Evolutionary conservation across 805 yeast species (phyloP).

Genomic region (Yarrowia hollandica): DNA sequence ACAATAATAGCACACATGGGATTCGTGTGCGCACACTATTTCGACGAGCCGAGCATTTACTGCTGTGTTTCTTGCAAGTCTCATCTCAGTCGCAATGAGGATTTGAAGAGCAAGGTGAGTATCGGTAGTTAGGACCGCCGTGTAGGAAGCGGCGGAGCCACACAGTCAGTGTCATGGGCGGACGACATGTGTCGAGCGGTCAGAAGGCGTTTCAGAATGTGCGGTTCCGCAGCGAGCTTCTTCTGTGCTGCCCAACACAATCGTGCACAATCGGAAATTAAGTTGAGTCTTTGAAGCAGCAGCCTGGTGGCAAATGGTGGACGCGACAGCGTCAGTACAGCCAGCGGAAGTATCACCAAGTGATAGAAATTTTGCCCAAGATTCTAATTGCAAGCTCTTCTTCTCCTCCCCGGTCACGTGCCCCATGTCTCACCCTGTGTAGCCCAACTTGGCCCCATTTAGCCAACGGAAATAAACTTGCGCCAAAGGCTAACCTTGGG

Average conservation of each 20-base stretch:
- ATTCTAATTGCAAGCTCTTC: neutral
- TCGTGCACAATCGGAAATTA: slow-evolving; percentile 28
- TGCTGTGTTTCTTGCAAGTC: slow-evolving; percentile 47
- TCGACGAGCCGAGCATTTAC: slow-evolving; percentile 42
- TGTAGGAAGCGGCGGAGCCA: no score
- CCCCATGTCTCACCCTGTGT: slow-evolving; percentile 4
- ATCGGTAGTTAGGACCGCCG: no score
- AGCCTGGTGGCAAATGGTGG: neutral
- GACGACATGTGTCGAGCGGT: no score
- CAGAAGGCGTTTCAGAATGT: no score
- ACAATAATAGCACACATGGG: slow-evolving; percentile 44
- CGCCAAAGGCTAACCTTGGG: slow-evolving; percentile 1
- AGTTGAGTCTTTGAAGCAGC: neutral
- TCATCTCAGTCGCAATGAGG: slow-evolving; percentile 44
- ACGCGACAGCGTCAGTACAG: no score
- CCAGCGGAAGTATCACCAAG: neutral
- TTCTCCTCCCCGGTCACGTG: slow-evolving; percentile 1
- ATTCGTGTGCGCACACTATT: slow-evolving; percentile 48
- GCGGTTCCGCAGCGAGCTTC: no score
- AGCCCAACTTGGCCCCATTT: slow-evolving; percentile 2
- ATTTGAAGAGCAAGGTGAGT: slow-evolving; percentile 45
- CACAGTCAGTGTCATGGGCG: no score
- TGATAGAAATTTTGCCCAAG: no score
- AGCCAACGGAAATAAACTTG: slow-evolving; percentile 3
- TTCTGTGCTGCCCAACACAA: slow-evolving; percentile 26